Evolutionary conservation across 768 basidiomycete genomes (phyloP), one percentile per base, ranked within the genome.

Genomic region (Russula sp.): DNA sequence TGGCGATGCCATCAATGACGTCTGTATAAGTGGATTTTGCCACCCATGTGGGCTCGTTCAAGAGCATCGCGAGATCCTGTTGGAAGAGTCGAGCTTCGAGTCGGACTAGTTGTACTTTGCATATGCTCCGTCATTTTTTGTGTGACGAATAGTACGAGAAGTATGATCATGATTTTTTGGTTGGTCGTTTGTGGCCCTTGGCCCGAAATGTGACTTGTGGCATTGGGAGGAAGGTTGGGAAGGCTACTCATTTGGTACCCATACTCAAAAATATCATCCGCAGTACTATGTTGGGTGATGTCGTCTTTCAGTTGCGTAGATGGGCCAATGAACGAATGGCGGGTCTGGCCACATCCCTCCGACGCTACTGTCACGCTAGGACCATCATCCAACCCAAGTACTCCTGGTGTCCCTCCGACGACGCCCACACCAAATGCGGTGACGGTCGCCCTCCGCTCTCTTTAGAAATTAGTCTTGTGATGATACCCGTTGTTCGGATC

Each of bases 41-140:
- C 13, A 14, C 2, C 40, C 59, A 8, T 51, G 59, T 32, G 38
- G 8, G 59, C 38, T 52, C 14, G 59, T 60, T 40, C 59, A 60
- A 52, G 59, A 60, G 32, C 49, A 60, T n/a, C 49, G 59, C 28
- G 59, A 60, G 20, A 52, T 60, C 9, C 36, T n/a, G 42, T n/a
- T 52, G 26, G 59, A 60, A 32, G 59, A 60, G 26, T 28, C 36
- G 18, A 32, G 34, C 51, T 60, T 52, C 26, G 2, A 28, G 18
- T 26, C 9, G 8, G 16, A 28, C 18, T 42, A 42, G 38, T 18
- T 40, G 38, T 38, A 18, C 14, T 38, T 36, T 40, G 26, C 26
- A 4, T 40, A 40, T 18, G 16, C 38, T 2, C 38, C 3, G 1
- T 49, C 0, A 30, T 57, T 44, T 30, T 4, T 57, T 57, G 56